Base-by-base conservation (phyloP, 345 rosid species). In the Hypericum androsaemum region DNA sequence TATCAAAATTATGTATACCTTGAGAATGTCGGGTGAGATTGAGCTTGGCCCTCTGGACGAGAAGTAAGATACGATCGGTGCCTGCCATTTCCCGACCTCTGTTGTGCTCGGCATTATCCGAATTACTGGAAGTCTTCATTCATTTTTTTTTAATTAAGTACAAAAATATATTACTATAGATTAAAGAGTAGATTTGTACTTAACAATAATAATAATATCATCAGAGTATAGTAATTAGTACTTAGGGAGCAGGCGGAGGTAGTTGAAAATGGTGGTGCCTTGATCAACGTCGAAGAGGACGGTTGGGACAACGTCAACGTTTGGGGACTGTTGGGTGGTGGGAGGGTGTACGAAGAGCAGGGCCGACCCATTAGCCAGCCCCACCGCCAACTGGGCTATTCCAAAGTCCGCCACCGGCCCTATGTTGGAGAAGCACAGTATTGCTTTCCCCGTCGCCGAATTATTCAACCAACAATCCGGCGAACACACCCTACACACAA, bases 11-110 rank as follows among this genome's bases (percentile, higher is more conserved):
- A 40, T 40, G 6, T 11, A 5, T 64, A 78, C 88, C 85, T 86
- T 83, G 61, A 86, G 84, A 65, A 86, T 66, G 54, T 80, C 79
- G 12, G 82, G 83, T 50, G 80, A 59, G 42, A 77, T 60, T 7
- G 85, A 70, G 58, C 78, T 87, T 35, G 94, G 82, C 14, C 82
- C 82, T 54, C 77, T 68, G 9, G 77, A 67, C 28, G 79, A 77
- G 66, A 59, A 77, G 54, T 52, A 57, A 36, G 76, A 76, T 8
- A 68, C 78, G 35, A 38, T 54, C 4, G 78, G 82, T 5, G 79
- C 70, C 7, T 66, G 57, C 37, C 58, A 59, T 62, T 70, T 67
- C 40, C 88, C 78, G 5, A 83, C 58, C 6, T 57, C 61, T n/a
- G 72, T 82, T 68, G 62, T 66, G 68, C 76, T 71, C 3, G 77